Evolutionary conservation across 352 stramenopile genomes (phyloP), one percentile per base, ranked within the genome.

Genomic region (Phytopythium montanum): DNA sequence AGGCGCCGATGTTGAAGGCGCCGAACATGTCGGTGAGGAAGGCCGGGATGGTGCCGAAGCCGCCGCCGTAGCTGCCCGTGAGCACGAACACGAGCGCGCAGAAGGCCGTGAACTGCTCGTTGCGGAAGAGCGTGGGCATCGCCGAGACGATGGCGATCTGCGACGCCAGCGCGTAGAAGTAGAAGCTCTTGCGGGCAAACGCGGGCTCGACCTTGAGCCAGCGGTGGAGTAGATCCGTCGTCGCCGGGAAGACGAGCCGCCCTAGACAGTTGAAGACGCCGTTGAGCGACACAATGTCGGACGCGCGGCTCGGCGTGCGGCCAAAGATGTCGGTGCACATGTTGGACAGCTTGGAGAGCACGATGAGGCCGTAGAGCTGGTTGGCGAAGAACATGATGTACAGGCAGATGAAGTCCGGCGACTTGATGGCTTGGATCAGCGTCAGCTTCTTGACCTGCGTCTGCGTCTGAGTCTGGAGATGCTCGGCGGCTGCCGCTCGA

Each of bases 341-440:
- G 45, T 58, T 66, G 38, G 72, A 80, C 5, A 88, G 68, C 61
- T 76, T 79, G 5, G 79, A 87, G 46, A 88, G 76, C 52, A 85
- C 75, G 42, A 87, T 83, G 50, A 85, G 72, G 9, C 79, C 76
- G 46, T 82, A 88, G 25, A 84, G 70, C 68, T 85, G 77, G 61
- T 81, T 83, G 56, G 60, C 70, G 45, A 82, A 84, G 64, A 87
- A 82, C 74, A 84, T 85, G 51, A 88, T 68, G 65, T 87, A 88
- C 60, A 87, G 73, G 69, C 83, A 80, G 55, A 80, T 63, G 62
- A 74, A 87, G 54, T 88, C 79, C 45, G 70, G 61, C 14, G 76
- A 80, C 62, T 83, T 69, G 61, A 87, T 67, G 42, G 76, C 76
- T 33, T 69, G 29, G 57, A 85, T 84, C 46, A 88, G 69, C 33